These are phyloP conservation scores for Eucommia ulmoides DNA, from an alignment of 257 asterid species.

Conservation along the genomic window DNA sequence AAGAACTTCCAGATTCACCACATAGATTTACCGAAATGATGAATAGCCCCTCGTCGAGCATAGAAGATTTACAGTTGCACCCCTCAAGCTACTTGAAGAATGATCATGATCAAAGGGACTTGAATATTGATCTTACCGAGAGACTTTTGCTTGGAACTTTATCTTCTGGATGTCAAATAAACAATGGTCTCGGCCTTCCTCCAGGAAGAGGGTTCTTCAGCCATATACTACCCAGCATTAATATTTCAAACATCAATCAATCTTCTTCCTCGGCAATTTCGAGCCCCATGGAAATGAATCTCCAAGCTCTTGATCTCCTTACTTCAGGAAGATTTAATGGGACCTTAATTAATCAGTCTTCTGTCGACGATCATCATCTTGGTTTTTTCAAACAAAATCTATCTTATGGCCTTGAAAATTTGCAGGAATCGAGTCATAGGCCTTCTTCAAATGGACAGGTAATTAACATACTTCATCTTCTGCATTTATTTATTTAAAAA, in stretches of 20 bases:
- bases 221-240: slow-evolving; percentile 45
- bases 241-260: slow-evolving; percentile 25
- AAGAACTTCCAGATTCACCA: slow-evolving; percentile 30
- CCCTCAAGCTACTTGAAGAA: not conserved
- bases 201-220: slow-evolving; percentile 22
- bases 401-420: slow-evolving; percentile 27
- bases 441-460: no score
- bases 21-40: slow-evolving; percentile 30
- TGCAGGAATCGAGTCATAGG: slow-evolving; percentile 29
- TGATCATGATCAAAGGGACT: slow-evolving; percentile 6
- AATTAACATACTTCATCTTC: not conserved
- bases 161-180: slow-evolving; percentile 24
- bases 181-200: slow-evolving; percentile 8
- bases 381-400: slow-evolving; percentile 19
- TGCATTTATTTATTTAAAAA: not conserved
- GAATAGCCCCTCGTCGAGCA: slow-evolving; percentile 23
- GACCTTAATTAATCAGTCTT: slow-evolving; percentile 15
- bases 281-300: slow-evolving; percentile 33
- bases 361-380: slow-evolving; percentile 24
- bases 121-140: slow-evolving; percentile 19
- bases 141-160: slow-evolving; percentile 34
- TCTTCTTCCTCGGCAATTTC: slow-evolving; percentile 13
- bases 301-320: slow-evolving; percentile 62
- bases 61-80: slow-evolving; percentile 10
- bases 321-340: slow-evolving; percentile 42